Conservation (phyloP, 2,329 filamentous ascomycete genomes). For the Exserohilum turcica region DNA sequence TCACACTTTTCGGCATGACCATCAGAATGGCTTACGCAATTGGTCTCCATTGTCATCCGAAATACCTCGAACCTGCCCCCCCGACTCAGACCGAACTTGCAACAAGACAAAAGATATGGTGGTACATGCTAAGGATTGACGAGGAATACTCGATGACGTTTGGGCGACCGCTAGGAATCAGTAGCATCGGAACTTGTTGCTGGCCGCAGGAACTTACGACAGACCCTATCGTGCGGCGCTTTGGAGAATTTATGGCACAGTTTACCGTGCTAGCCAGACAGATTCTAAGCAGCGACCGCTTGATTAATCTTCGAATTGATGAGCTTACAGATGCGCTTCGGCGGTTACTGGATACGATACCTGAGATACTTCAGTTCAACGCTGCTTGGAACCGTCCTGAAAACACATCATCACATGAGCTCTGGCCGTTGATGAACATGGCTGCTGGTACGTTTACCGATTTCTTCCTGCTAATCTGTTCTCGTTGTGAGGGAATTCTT, state of each 20-base stretch:
- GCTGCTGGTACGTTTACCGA: conserved; percentile 48
- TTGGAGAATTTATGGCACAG: conserved; percentile 54
- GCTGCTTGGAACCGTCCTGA: conserved; percentile 50
- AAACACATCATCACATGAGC: conserved; percentile 48
- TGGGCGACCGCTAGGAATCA: conserved; percentile 56
- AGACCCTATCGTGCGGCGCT: conserved; percentile 51
- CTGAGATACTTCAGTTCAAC: conserved; percentile 54
- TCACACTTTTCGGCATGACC: conserved; percentile 56
- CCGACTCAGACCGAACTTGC: conserved; percentile 49
- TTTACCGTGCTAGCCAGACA: conserved; percentile 57
- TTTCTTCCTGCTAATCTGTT: background rate
- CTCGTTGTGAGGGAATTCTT: background rate
- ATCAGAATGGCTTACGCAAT: conserved; percentile 57
- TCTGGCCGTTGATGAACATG: conserved; percentile 54
- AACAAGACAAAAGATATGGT: conserved; percentile 55
- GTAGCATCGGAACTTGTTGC: conserved; percentile 56
- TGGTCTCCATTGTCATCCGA: conserved; percentile 57
- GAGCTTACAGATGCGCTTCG: conserved; percentile 54
- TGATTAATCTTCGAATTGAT: conserved; percentile 53
- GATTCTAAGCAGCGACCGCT: conserved; percentile 51
- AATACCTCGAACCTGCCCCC: conserved; percentile 51
- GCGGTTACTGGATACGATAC: conserved; percentile 54
- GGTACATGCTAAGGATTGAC: conserved; percentile 60
- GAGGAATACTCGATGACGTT: conserved; percentile 58
- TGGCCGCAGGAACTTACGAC: conserved; percentile 53